phyloP scores from a whole-genome alignment of 1,139 yeast species.

The Lodderomyces margitis region DNA sequence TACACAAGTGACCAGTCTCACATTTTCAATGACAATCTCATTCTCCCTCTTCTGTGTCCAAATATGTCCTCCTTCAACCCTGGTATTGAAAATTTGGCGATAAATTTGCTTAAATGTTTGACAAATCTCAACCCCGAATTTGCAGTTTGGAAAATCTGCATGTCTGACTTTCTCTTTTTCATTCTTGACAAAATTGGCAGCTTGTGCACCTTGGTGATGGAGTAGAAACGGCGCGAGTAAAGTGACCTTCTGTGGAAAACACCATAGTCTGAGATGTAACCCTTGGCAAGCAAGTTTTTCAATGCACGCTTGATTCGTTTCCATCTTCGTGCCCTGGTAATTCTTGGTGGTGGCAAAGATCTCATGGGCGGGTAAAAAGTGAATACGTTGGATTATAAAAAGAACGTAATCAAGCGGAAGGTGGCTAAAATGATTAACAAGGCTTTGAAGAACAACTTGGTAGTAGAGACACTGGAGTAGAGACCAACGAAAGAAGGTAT shows the following conservation, averaged over 20 bases:
- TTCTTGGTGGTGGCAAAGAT: slow-evolving; percentile 45
- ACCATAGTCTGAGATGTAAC: slow-evolving; percentile 30
- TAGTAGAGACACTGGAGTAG: no score
- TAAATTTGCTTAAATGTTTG: slow-evolving; percentile 24
- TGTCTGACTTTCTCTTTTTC: slow-evolving; percentile 16
- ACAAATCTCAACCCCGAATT: slow-evolving; percentile 26
- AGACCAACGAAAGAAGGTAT: neutral
- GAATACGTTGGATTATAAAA: neutral
- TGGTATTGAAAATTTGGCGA: slow-evolving; percentile 24
- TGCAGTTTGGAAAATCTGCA: slow-evolving; percentile 18
- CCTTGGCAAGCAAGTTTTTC: slow-evolving; percentile 25
- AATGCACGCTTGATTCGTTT: slow-evolving; percentile 34
- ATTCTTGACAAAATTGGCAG: slow-evolving; percentile 24
- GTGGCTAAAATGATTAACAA: slow-evolving; percentile 3
- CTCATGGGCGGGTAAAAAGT: no score
- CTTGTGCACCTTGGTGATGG: slow-evolving; percentile 25
- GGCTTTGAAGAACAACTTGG: slow-evolving; percentile 7
- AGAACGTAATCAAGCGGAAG: slow-evolving; percentile 1
- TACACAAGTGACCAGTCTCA: neutral
- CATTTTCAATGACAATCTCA: slow-evolving; percentile 2
- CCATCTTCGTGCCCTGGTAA: slow-evolving; percentile 39
- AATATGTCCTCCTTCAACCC: slow-evolving; percentile 11
- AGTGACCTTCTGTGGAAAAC: slow-evolving; percentile 18
- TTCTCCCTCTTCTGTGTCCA: neutral
- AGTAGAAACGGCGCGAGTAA: slow-evolving; percentile 14